Evolutionary conservation across 1,284 basidiomycete species (phyloP).

Genomic region (Rhizopogon parksii): DNA sequence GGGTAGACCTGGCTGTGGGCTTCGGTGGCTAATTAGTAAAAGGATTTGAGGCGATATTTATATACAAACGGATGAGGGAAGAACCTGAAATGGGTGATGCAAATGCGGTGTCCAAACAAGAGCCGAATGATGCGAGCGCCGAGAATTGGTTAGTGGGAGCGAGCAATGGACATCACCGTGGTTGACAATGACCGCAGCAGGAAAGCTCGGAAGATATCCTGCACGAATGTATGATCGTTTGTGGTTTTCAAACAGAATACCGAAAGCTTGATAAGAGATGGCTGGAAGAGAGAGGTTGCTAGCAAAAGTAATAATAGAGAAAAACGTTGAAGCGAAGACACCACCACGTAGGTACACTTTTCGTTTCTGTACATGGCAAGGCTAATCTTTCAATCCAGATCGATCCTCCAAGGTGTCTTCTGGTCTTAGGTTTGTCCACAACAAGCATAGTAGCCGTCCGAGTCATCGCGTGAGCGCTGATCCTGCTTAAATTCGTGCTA

Average conservation of each 20-base stretch:
- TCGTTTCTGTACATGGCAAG: too few species aligned
- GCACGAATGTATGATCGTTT: slow-evolving; percentile 9
- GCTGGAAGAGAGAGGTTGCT: background rate
- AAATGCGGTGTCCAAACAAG: slow-evolving; percentile 17
- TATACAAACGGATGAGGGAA: slow-evolving; percentile 6
- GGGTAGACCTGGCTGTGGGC: slow-evolving; percentile 2
- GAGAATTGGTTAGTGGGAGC: slow-evolving; percentile 5
- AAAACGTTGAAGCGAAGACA: background rate
- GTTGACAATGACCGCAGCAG: slow-evolving; percentile 6
- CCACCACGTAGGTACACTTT: too few species aligned
- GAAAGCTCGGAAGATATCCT: slow-evolving; percentile 22
- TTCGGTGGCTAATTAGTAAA: background rate
- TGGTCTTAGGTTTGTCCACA: too few species aligned
- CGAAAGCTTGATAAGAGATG: background rate
- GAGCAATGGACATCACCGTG: slow-evolving; percentile 23
- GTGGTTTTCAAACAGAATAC: slow-evolving; percentile 13
- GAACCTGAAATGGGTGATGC: slow-evolving; percentile 10
- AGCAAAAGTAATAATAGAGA: background rate
- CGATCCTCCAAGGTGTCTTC: too few species aligned
- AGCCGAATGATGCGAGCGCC: slow-evolving; percentile 16
- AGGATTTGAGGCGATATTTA: slow-evolving; percentile 6
- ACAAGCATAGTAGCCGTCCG: too few species aligned
- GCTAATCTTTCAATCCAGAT: too few species aligned
- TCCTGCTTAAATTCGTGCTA: too few species aligned
- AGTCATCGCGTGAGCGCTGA: too few species aligned